Evolutionary conservation across 305 asterid species (phyloP).

Genomic region (Rubia balearica): DNA sequence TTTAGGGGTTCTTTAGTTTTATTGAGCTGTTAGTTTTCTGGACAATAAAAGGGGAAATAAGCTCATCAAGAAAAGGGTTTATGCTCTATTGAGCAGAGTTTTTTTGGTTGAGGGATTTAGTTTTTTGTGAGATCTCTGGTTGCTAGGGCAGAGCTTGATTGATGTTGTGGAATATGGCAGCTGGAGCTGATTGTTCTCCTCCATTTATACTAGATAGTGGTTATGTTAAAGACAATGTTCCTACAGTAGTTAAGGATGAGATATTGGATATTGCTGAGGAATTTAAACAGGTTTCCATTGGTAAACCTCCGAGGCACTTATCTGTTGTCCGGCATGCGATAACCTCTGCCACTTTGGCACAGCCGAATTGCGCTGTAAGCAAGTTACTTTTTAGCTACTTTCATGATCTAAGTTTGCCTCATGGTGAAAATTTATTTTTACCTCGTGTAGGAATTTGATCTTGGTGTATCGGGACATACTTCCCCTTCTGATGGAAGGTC

Average conservation of each 20-base stretch:
- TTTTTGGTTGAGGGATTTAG: not conserved
- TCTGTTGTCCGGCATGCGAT: conserved; percentile 47
- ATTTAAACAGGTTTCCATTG: conserved; percentile 27
- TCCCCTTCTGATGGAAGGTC: conserved; percentile 51
- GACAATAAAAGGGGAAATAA: not conserved
- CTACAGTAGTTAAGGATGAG: conserved; percentile 31
- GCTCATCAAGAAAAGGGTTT: not conserved
- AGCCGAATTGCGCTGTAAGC: conserved; percentile 46
- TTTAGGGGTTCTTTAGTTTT: not conserved
- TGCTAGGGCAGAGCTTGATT: conserved; percentile 18
- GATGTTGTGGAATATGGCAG: conserved; percentile 54
- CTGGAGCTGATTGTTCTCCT: conserved; percentile 42
- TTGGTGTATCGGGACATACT: conserved; percentile 27
- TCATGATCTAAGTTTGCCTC: not conserved
- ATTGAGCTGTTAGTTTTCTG: not conserved
- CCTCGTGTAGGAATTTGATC: conserved; percentile 41
- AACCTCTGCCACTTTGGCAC: conserved; percentile 31
- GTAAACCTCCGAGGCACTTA: conserved; percentile 57
- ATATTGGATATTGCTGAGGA: conserved; percentile 32
- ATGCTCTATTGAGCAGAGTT: not conserved
- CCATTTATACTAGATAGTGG: conserved; percentile 35
- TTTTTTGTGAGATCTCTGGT: not conserved
- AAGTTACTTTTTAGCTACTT: not conserved
- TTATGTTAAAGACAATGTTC: conserved; percentile 25
- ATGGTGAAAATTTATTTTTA: conserved; percentile 1